phyloP scores from a whole-genome alignment of 176 grass and related monocot species.

The Juncus inflexus region DNA sequence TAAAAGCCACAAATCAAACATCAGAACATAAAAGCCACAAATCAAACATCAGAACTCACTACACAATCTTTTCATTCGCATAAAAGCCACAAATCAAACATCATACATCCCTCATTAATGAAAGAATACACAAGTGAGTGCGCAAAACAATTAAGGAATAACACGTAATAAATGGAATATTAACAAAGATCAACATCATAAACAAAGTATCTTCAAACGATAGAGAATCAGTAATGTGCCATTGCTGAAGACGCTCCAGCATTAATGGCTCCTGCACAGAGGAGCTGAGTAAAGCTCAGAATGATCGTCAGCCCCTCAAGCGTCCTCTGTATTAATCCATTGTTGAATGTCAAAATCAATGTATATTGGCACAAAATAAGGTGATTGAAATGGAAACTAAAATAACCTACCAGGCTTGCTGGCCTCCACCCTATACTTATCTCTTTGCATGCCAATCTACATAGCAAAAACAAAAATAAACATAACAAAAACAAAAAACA shows the following conservation, averaged over 20 bases:
- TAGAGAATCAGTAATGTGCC: not conserved
- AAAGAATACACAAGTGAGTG: slow-evolving; percentile 16
- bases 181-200: not conserved
- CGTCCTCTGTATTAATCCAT: slow-evolving; percentile 36
- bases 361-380: not conserved
- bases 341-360: slow-evolving; percentile 3
- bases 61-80: not conserved
- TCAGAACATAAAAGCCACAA: slow-evolving; percentile 5
- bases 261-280: slow-evolving; percentile 64
- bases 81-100: slow-evolving; percentile 14
- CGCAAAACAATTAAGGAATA: not conserved
- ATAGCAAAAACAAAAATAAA: slow-evolving; percentile 8
- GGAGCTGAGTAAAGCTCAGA: slow-evolving; percentile 62
- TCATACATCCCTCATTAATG: slow-evolving; percentile 9
- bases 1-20: slow-evolving; percentile 17
- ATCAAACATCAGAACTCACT: too few species aligned
- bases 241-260: slow-evolving; percentile 27
- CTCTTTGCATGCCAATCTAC: slow-evolving; percentile 87
- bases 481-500: not conserved
- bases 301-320: slow-evolving; percentile 79
- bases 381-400: not conserved
- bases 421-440: slow-evolving; percentile 64
- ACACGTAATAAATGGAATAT: not conserved
- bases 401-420: slow-evolving; percentile 43
- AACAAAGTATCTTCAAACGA: slow-evolving; percentile 12